A percentile compares a stretch with the other conserved stretches of the same genome.
Conservation (phyloP, 495 filamentous ascomycete genomes). For the Sordaria brevicollis region DNA sequence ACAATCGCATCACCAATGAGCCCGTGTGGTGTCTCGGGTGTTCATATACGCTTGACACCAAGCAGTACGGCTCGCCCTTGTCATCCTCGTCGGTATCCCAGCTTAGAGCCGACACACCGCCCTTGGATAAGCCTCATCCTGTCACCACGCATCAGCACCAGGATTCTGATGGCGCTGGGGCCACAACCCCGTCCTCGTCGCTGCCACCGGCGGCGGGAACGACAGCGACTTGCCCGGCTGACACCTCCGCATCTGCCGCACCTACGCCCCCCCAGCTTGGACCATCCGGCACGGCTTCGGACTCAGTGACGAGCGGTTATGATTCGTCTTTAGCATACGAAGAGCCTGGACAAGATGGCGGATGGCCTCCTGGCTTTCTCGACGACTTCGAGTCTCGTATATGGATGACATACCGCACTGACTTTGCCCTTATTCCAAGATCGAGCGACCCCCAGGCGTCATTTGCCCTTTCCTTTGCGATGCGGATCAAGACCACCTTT, state of each 20-base stretch:
- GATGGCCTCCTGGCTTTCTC: constrained; percentile 80
- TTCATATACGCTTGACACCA: constrained; percentile 49
- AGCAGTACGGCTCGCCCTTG: constrained; percentile 6
- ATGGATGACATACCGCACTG: constrained; percentile 95
- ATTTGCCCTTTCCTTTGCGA: constrained; percentile 72
- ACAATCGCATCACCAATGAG: constrained; percentile 56
- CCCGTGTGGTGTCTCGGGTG: constrained; percentile 85
- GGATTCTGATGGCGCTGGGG: constrained; percentile 7
- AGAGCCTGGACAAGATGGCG: constrained; percentile 40
- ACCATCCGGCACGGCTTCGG: constrained; percentile 32
- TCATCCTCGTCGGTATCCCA: neutral
- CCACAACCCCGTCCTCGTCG: constrained; percentile 3
- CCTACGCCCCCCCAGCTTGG: constrained; percentile 6
- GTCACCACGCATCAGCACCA: constrained; percentile 13
- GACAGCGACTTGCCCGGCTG: neutral
- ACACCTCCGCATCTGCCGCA: neutral
- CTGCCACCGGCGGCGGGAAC: neutral
- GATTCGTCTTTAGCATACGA: constrained; percentile 40
- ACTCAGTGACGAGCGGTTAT: constrained; percentile 36
- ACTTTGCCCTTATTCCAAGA: constrained; percentile 75
- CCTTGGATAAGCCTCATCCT: neutral
- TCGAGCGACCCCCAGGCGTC: constrained; percentile 58
- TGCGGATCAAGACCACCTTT: constrained; percentile 73
- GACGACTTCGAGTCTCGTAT: constrained; percentile 87
- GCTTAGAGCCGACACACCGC: neutral